These are phyloP conservation scores for Vanderwaltozyma yarrowii DNA, from an alignment of 805 yeast species.

Conservation along the genomic window DNA sequence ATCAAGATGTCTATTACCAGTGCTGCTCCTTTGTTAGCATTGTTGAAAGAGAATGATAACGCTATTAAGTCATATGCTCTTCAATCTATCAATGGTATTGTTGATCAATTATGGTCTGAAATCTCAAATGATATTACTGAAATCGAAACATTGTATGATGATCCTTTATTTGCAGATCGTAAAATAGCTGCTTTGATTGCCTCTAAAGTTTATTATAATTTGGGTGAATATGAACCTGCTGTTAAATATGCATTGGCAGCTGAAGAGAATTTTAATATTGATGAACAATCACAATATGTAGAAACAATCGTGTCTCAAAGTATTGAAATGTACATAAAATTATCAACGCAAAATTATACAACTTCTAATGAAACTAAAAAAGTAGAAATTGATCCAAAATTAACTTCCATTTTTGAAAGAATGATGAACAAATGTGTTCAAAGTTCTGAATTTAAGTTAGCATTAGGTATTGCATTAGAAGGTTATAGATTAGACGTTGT, in stretches of 20 bases:
- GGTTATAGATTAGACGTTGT: conserved; percentile 78
- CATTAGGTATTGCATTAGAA: conserved; percentile 85
- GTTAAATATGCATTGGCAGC: conserved; percentile 84
- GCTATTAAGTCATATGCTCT: conserved; percentile 76
- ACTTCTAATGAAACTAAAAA: conserved; percentile 14
- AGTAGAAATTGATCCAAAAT: conserved; percentile 44
- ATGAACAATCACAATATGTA: conserved; percentile 69
- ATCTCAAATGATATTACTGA: conserved; percentile 82
- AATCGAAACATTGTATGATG: conserved; percentile 88
- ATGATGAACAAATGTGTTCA: conserved; percentile 76
- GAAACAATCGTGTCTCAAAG: conserved; percentile 93
- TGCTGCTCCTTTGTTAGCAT: conserved; percentile 87
- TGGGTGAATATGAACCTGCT: conserved; percentile 88
- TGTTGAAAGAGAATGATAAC: conserved; percentile 73
- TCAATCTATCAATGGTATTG: conserved; percentile 66
- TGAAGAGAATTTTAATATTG: conserved; percentile 64
- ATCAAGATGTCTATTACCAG: conserved; percentile 45
- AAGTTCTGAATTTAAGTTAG: conserved; percentile 64
- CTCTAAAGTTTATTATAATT: conserved; percentile 81
- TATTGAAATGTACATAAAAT: conserved; percentile 66
- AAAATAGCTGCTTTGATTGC: conserved; percentile 84
- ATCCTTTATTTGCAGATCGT: conserved; percentile 63
- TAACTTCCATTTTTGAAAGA: conserved; percentile 64
- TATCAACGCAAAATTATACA: conserved; percentile 40
- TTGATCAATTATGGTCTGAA: conserved; percentile 95